phyloP scores from a whole-genome alignment of 83 land plant species.

The Diphasiastrum complanatum region DNA sequence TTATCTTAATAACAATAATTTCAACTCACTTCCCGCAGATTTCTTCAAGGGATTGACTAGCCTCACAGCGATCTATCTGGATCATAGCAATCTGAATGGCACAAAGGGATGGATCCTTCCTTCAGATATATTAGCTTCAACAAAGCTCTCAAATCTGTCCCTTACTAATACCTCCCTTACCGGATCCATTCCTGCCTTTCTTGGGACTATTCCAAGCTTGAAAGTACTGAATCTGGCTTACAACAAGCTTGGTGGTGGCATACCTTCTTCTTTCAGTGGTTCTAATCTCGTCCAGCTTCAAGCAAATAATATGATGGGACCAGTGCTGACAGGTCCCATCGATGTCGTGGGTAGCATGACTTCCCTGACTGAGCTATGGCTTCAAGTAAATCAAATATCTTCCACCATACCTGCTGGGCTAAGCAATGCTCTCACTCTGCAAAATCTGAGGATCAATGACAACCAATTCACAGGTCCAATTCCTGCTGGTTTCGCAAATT shows the following conservation, averaged over 20 bases:
- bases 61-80: no score
- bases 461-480: constrained; percentile 5
- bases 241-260: constrained; percentile 20
- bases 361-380: constrained; percentile 6
- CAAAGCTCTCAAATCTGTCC: constrained; percentile 16
- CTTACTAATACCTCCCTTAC: constrained; percentile 20
- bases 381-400: constrained; percentile 6
- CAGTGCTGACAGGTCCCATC: not conserved
- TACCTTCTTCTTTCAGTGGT: constrained; percentile 5
- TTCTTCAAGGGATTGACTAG: not conserved
- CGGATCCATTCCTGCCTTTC: constrained; percentile 11
- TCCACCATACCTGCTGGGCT: not conserved
- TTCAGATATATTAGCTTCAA: not conserved
- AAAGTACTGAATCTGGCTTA: constrained; percentile 18
- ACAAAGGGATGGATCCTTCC: constrained; percentile 24
- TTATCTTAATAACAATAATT: not conserved
- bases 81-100: no score
- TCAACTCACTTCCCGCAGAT: not conserved
- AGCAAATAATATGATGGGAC: constrained; percentile 10
- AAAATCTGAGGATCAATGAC: constrained; percentile 7
- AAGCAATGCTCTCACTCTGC: not conserved
- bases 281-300: constrained; percentile 5
- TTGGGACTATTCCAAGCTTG: constrained; percentile 9
- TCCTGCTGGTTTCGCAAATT: not conserved
- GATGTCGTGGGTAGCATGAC: constrained; percentile 9